Conservation (phyloP, 805 yeast genomes). For the Yamadazyma olivae region DNA sequence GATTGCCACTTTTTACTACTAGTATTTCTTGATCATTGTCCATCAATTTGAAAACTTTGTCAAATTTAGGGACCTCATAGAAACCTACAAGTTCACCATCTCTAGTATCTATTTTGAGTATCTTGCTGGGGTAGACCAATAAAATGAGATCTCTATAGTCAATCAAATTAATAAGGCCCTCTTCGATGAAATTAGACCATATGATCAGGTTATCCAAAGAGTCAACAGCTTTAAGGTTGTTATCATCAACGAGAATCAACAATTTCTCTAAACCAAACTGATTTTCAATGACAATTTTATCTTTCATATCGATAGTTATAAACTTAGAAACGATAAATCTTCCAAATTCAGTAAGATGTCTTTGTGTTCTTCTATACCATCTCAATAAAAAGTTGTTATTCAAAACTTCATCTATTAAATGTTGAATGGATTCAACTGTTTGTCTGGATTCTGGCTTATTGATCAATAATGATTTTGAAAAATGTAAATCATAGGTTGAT, state of each 20-base stretch:
- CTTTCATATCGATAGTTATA: conserved; percentile 2
- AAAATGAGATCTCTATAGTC: conserved; percentile 13
- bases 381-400: conserved; percentile 18
- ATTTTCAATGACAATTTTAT: conserved; percentile 7
- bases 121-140: conserved; percentile 12
- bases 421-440: conserved; percentile 27
- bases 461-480: conserved; percentile 13
- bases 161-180: conserved; percentile 10
- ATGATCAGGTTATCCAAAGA: conserved; percentile 33
- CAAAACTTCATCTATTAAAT: conserved; percentile 26
- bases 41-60: conserved; percentile 7
- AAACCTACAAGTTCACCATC: conserved; percentile 16
- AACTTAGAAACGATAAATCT: conserved; percentile 15
- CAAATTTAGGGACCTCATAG: conserved; percentile 3
- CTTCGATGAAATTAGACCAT: conserved; percentile 32
- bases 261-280: conserved; percentile 31
- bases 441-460: conserved; percentile 29
- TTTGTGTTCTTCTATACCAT: conserved; percentile 26
- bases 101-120: conserved; percentile 11
- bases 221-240: conserved; percentile 38
- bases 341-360: conserved; percentile 36
- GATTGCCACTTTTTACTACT: conserved; percentile 1
- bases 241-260: conserved; percentile 20
- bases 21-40: not conserved
- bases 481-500: conserved; percentile 3